Base-by-base conservation (phyloP, 2,329 filamentous ascomycete species). In the Penicillium sp. region DNA sequence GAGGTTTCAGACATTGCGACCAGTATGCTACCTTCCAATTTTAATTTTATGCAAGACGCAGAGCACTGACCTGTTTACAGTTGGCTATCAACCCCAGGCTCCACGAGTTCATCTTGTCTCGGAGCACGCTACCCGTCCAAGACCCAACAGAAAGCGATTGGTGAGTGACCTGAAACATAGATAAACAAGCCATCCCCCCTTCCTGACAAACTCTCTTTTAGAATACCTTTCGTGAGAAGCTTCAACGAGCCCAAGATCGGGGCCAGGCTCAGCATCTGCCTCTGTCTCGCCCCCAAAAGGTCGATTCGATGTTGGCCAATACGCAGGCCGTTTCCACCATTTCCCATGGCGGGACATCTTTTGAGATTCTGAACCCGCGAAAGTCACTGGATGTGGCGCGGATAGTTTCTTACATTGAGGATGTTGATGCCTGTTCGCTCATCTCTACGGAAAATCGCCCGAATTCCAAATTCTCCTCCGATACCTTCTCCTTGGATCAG, bases 301-400 rank as follows among this genome's bases (percentile, higher is more conserved):
- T 67, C 5, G 65, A 71, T 45, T 64, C 67, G 28, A 64, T 67
- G 46, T 51, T 72, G 28, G 64, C 66, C 48, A 64, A 57, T 39
- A 63, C 64, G 36, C 60, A 63, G 52, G 54, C 64, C 50, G 56
- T 58, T 24, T 48, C 66, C 49, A 72, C 67, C 51, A 58, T 75
- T 36, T 63, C 66, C 26, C 67, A 72, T 51, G 66, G 72, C 43
- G 72, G 72, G 11, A 61, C 70, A 9, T 66, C 64, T 8, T 75
- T 75, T 43, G 71, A 75, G 29, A 75, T 75, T 16, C 51, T 75
- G 16, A 75, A 75, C 33, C 72, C 71, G 24, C 69, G 69, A 46
- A 68, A 70, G 47, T 74, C 71, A 9, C 55, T 73, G 16, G 65
- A 69, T 45, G 58, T 71, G n/a, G 63, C 69, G 11, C 65, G 68